Percentiles rank a stretch among this genome's conserved stretches.
These are phyloP conservation scores for Hygrophorus pudorinus DNA, from an alignment of 768 basidiomycete species.

Conservation along the genomic window DNA sequence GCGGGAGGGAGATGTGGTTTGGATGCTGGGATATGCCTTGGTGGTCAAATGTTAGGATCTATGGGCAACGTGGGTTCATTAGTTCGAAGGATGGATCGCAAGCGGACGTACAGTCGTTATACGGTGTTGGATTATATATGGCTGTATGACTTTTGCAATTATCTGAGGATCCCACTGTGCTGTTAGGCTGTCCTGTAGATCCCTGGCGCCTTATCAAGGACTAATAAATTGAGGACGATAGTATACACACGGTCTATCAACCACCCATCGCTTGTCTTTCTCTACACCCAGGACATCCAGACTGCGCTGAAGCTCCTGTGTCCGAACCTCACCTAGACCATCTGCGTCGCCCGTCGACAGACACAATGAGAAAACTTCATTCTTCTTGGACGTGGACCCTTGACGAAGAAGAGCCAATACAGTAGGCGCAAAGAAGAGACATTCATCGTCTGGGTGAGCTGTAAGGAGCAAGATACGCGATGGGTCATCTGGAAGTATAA, in stretches of 20 bases:
- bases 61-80: conserved; percentile 1
- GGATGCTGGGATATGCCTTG: conserved; percentile 76
- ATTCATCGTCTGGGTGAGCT: conserved; percentile 93
- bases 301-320: conserved; percentile 49
- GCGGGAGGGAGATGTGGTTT: conserved; percentile 69
- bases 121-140: conserved; percentile 46
- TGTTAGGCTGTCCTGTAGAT: conserved; percentile 70
- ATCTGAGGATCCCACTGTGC: conserved; percentile 49
- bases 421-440: conserved; percentile 89
- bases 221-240: neutral
- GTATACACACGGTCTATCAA: conserved; percentile 62
- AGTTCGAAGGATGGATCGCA: conserved; percentile 13
- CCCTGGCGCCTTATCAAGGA: conserved; percentile 21
- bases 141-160: conserved; percentile 47
- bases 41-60: conserved; percentile 84
- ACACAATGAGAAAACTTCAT: conserved; percentile 53
- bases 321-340: conserved; percentile 56
- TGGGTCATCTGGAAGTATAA: conserved; percentile 13
- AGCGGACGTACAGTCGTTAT: conserved; percentile 49
- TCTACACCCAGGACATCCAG: conserved; percentile 61
- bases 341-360: conserved; percentile 74
- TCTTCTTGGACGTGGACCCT: neutral
- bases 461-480: conserved; percentile 58
- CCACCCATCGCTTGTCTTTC: conserved; percentile 39
- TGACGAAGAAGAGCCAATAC: conserved; percentile 30